Percentiles rank a stretch among this genome's conserved stretches.
Evolutionary conservation across 345 rosid species (phyloP).

Genomic region (Ceriops tagal): DNA sequence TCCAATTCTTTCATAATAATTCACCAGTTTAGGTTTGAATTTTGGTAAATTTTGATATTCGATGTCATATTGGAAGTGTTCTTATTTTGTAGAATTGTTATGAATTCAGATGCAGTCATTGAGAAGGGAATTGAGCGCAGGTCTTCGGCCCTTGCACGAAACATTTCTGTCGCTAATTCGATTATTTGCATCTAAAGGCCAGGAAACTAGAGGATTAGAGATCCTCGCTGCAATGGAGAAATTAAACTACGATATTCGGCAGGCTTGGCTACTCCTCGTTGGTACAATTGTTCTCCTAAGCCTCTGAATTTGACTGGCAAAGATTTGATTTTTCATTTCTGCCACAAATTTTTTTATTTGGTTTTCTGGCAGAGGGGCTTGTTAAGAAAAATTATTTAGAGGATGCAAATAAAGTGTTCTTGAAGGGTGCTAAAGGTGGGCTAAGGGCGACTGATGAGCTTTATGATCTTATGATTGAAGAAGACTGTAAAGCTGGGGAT

Average conservation of each 20-base stretch:
- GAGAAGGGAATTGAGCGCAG: constrained; percentile 79
- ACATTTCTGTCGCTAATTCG: constrained; percentile 68
- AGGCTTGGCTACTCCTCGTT: constrained; percentile 87
- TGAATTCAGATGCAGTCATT: constrained; percentile 71
- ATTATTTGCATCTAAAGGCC: constrained; percentile 69
- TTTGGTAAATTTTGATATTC: background rate
- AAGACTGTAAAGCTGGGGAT: constrained; percentile 89
- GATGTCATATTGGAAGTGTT: too few relatives aligned
- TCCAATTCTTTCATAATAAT: too few relatives aligned
- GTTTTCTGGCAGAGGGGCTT: constrained; percentile 60
- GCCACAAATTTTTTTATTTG: constrained; percentile 11
- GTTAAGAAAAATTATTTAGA: constrained; percentile 64
- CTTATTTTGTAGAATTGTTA: too few relatives aligned
- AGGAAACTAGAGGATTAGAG: constrained; percentile 65
- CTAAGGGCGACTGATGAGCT: constrained; percentile 76
- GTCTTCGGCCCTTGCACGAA: constrained; percentile 76
- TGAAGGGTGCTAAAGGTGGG: constrained; percentile 82
- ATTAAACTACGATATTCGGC: constrained; percentile 71
- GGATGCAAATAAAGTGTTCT: constrained; percentile 82
- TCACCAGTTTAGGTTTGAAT: background rate
- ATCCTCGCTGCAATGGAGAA: constrained; percentile 84
- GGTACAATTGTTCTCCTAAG: constrained; percentile 41
- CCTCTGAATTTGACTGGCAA: background rate
- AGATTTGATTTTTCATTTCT: background rate
- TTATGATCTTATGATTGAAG: constrained; percentile 79